Conservation (phyloP, 768 basidiomycete species). For the Serendipita indica region DNA sequence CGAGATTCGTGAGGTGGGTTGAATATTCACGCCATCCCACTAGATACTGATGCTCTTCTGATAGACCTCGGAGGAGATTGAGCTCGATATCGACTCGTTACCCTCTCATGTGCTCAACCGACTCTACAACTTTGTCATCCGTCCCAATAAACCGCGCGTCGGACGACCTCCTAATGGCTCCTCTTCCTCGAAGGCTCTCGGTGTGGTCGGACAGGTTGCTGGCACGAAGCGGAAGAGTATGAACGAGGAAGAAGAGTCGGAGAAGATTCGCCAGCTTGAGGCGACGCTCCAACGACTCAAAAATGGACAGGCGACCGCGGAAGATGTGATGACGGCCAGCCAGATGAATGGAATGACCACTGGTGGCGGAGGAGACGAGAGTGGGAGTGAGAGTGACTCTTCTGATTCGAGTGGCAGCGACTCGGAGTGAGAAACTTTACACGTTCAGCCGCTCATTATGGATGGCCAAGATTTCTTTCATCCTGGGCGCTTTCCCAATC, state of each 20-base stretch:
- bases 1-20: slow-evolving; percentile 78
- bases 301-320: neutral
- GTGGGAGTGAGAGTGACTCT: neutral
- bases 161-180: slow-evolving; percentile 27
- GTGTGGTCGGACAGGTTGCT: slow-evolving; percentile 62
- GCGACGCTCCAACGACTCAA: slow-evolving; percentile 18
- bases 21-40: slow-evolving; percentile 12
- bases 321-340: neutral
- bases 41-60: slow-evolving; percentile 14
- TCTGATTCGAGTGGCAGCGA: slow-evolving; percentile 7
- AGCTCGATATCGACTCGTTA: slow-evolving; percentile 89
- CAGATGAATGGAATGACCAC: neutral
- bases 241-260: slow-evolving; percentile 92
- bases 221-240: slow-evolving; percentile 88
- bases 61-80: slow-evolving; percentile 93
- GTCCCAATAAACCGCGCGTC: slow-evolving; percentile 32
- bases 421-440: slow-evolving; percentile 3
- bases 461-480: no score
- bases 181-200: slow-evolving; percentile 29
- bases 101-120: slow-evolving; percentile 78
- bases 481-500: no score
- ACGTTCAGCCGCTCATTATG: no score
- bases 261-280: slow-evolving; percentile 86
- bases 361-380: neutral
- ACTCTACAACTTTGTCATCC: slow-evolving; percentile 89